phyloP scores from a whole-genome alignment of 2,329 filamentous ascomycete genomes.

The Phaeosphaeria sp. region DNA sequence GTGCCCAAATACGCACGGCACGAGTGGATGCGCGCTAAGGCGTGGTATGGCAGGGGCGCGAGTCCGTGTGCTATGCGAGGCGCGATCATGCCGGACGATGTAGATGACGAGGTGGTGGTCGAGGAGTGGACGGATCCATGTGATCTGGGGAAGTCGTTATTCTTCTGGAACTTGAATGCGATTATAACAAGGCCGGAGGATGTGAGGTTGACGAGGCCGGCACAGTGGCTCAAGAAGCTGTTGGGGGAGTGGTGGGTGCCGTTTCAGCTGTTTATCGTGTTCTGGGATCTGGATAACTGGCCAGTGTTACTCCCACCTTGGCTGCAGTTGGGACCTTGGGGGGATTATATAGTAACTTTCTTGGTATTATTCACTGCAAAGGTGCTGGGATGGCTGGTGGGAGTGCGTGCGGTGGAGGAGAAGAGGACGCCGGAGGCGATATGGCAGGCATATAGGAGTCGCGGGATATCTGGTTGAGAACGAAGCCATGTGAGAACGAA shows the following conservation, averaged over 20 bases:
- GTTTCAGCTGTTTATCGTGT: constrained; percentile 35
- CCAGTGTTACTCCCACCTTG: constrained; percentile 27
- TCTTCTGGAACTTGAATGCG: constrained; percentile 60
- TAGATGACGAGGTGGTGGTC: constrained; percentile 49
- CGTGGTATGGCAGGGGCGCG: not conserved
- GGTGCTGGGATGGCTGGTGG: not conserved
- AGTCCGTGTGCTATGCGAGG: not conserved
- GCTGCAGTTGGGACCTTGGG: not conserved
- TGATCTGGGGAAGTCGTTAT: constrained; percentile 56
- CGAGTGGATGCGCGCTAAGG: constrained; percentile 55
- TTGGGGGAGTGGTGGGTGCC: constrained; percentile 22
- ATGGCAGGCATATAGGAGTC: constrained; percentile 9
- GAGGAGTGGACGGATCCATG: constrained; percentile 57
- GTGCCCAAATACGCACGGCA: constrained; percentile 51
- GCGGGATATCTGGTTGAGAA: not conserved
- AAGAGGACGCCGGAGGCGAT: constrained; percentile 14
- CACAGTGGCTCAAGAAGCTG: constrained; percentile 3
- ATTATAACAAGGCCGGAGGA: constrained; percentile 21
- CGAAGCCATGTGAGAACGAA: not conserved
- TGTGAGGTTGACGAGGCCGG: not conserved
- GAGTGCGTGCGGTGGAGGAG: constrained; percentile 9
- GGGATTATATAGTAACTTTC: constrained; percentile 9
- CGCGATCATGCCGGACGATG: constrained; percentile 12
- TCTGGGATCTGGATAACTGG: constrained; percentile 42
- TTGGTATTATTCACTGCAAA: constrained; percentile 5